Evolutionary conservation across 768 basidiomycete species (phyloP).

Genomic region (Termitomyces eurrhizus): DNA sequence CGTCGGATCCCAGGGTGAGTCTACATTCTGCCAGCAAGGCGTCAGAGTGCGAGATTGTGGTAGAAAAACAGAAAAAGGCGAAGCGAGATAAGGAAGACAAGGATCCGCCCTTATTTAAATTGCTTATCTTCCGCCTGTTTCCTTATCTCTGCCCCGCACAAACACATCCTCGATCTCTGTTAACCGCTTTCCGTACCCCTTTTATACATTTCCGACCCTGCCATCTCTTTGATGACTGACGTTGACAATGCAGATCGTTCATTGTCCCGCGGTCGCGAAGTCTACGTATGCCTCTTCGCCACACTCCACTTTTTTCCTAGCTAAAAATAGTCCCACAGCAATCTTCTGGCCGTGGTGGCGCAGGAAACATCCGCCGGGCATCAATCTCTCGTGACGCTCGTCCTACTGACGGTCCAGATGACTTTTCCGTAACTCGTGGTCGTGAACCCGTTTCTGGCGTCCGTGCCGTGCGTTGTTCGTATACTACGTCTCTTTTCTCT

Average conservation of each 20-base stretch:
- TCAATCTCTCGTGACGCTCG: slow-evolving; percentile 43
- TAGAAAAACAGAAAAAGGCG: neutral
- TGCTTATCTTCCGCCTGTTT: neutral
- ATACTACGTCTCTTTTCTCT: neutral
- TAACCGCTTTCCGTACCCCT: neutral
- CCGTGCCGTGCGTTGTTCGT: slow-evolving; percentile 27
- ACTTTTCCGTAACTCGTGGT: slow-evolving; percentile 54
- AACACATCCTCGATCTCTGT: neutral
- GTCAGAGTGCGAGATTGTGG: neutral
- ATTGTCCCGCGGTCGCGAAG: slow-evolving; percentile 54
- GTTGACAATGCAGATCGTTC: slow-evolving; percentile 36
- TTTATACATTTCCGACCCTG: neutral
- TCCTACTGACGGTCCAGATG: slow-evolving; percentile 44
- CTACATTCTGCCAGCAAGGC: neutral
- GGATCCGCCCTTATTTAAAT: neutral
- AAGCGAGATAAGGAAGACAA: slow-evolving; percentile 9
- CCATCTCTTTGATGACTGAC: slow-evolving; percentile 1
- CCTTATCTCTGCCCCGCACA: neutral
- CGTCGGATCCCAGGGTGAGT: slow-evolving; percentile 8
- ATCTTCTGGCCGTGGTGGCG: slow-evolving; percentile 66
- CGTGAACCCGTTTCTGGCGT: slow-evolving; percentile 45
- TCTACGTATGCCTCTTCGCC: slow-evolving; percentile 39
- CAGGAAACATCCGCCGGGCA: slow-evolving; percentile 64
- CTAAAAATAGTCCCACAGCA: slow-evolving; percentile 23
- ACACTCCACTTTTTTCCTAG: neutral